A percentile compares a stretch with the other conserved stretches of the same genome.
Evolutionary conservation across 495 filamentous ascomycete species (phyloP).

Genomic region (Symbiotaphrina buchneri): DNA sequence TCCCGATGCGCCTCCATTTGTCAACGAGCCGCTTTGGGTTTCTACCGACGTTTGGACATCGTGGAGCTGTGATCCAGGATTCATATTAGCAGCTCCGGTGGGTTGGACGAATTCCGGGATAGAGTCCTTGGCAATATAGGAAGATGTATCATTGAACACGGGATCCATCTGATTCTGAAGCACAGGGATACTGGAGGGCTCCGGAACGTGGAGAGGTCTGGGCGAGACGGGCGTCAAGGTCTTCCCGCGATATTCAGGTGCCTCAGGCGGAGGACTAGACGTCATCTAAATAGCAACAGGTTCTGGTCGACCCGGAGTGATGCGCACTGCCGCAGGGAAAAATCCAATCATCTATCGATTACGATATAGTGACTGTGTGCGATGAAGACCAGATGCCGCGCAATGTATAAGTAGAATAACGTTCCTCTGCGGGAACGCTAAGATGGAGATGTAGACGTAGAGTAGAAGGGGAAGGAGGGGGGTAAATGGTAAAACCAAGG

Average conservation of each 20-base stretch:
- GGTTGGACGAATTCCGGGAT: constrained; percentile 7
- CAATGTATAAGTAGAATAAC: background rate
- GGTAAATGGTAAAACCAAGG: constrained; percentile 2
- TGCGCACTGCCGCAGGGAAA: too few relatives aligned
- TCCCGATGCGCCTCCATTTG: background rate
- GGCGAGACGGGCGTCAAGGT: constrained; percentile 51
- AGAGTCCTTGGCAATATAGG: constrained; percentile 16
- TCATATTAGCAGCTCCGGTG: background rate
- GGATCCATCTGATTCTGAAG: constrained; percentile 55
- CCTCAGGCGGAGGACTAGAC: constrained; percentile 36
- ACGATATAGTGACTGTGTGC: too few relatives aligned
- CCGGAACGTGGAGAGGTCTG: constrained; percentile 43
- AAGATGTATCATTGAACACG: constrained; percentile 42
- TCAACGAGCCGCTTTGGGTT: background rate
- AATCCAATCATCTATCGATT: too few relatives aligned
- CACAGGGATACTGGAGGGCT: constrained; percentile 46
- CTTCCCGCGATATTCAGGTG: constrained; percentile 42
- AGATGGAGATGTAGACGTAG: too few relatives aligned
- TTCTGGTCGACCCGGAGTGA: background rate
- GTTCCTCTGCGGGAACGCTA: too few relatives aligned
- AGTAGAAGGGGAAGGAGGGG: background rate
- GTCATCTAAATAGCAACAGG: constrained; percentile 26
- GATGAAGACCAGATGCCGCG: too few relatives aligned
- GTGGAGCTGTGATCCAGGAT: background rate
- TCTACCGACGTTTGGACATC: background rate